A percentile compares a stretch with the other conserved stretches of the same genome.
phyloP scores from a whole-genome alignment of 306 rosid genomes.

The Phaseolus lunatus region DNA sequence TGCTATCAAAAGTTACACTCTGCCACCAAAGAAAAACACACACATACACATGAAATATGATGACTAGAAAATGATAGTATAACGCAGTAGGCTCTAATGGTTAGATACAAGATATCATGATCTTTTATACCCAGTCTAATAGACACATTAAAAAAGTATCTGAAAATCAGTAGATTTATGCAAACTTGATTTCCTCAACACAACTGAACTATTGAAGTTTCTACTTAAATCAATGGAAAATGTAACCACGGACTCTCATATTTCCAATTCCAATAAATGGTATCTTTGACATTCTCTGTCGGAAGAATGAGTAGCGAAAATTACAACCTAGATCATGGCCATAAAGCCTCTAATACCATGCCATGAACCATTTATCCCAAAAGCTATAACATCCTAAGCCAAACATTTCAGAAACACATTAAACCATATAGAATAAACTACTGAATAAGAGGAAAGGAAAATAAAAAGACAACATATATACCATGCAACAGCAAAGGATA shows the following conservation, averaged over 20 bases:
- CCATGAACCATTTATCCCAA: constrained; percentile 21
- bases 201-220: constrained; percentile 18
- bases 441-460: neutral
- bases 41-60: neutral
- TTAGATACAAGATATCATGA: constrained; percentile 26
- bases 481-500: constrained; percentile 33
- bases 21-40: neutral
- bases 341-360: neutral
- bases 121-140: constrained; percentile 9
- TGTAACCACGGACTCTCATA: constrained; percentile 8
- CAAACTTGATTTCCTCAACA: constrained; percentile 1
- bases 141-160: constrained; percentile 9
- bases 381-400: constrained; percentile 26
- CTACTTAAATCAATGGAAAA: constrained; percentile 22
- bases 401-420: constrained; percentile 31
- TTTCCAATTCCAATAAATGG: constrained; percentile 32
- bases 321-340: neutral
- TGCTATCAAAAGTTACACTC: neutral
- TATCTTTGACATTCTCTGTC: neutral
- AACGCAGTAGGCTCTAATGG: constrained; percentile 20
- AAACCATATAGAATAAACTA: constrained; percentile 27
- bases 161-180: constrained; percentile 20
- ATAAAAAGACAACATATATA: constrained; percentile 17
- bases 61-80: neutral
- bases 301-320: neutral